Conservation (phyloP, 192 early-diverging fungal genomes). For the Thamnidium elegans region DNA sequence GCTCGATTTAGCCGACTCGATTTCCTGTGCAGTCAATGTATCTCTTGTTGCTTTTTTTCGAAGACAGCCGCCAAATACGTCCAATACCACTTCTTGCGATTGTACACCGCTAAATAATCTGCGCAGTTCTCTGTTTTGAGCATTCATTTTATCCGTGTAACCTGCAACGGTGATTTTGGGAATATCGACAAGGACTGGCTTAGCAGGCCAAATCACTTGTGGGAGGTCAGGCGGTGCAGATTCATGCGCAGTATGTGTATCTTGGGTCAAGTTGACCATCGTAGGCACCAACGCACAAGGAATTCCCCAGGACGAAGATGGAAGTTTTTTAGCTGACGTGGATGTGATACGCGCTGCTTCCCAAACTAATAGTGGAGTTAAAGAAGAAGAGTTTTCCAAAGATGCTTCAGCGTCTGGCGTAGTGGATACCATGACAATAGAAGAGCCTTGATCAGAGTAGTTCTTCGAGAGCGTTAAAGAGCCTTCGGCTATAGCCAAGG, state of each 20-base stretch:
- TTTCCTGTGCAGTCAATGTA: not conserved
- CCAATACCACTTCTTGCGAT: constrained; percentile 31
- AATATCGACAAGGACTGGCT: constrained; percentile 6
- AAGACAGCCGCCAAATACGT: constrained; percentile 12
- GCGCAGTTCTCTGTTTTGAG: constrained; percentile 29
- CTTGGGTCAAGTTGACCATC: constrained; percentile 20
- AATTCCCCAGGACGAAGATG: constrained; percentile 29
- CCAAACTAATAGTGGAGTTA: constrained; percentile 30
- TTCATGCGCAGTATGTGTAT: not conserved
- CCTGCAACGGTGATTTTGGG: constrained; percentile 18
- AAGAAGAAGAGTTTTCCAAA: constrained; percentile 19
- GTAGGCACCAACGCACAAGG: constrained; percentile 34
- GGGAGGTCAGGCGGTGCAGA: not conserved
- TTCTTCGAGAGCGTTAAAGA: constrained; percentile 2
- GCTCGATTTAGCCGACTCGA: not conserved
- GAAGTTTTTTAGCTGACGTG: not conserved
- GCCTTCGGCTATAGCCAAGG: not conserved
- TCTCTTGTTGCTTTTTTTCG: constrained; percentile 10
- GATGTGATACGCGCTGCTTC: constrained; percentile 14
- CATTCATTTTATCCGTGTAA: constrained; percentile 20
- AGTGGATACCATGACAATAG: constrained; percentile 26
- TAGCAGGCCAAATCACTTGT: constrained; percentile 28
- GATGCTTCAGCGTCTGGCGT: constrained; percentile 17
- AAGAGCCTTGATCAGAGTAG: not conserved
- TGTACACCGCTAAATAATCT: constrained; percentile 29